Percentiles rank a stretch among this genome's conserved stretches.
These are phyloP conservation scores for Coemansia sp. DNA, from an alignment of 192 early-diverging fungal species.

Conservation along the genomic window DNA sequence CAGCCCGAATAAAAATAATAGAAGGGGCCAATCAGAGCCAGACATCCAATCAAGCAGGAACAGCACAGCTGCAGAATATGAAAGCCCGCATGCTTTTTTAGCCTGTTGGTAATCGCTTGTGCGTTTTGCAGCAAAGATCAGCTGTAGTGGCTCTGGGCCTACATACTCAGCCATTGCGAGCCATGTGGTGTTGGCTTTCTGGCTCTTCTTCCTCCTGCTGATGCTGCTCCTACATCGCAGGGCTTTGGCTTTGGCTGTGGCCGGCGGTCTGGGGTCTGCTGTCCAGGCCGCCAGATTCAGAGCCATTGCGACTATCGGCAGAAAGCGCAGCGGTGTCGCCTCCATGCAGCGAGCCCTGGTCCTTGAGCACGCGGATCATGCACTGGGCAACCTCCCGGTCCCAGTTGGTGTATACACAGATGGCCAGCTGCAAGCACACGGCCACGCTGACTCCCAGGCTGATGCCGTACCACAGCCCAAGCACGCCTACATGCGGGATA, in stretches of 20 bases:
- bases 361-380: constrained; percentile 39
- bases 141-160: no score
- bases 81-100: no score
- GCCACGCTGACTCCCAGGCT: constrained; percentile 35
- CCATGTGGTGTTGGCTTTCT: no score
- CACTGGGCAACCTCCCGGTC: constrained; percentile 37
- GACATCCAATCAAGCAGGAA: no score
- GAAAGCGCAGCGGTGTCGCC: not conserved
- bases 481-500: constrained; percentile 33
- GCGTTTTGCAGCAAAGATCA: no score
- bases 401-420: constrained; percentile 37
- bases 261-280: not conserved
- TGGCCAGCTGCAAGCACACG: constrained; percentile 38
- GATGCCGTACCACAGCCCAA: constrained; percentile 57
- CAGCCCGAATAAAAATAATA: not conserved
- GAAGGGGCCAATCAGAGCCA: no score
- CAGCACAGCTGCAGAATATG: no score
- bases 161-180: no score
- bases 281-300: not conserved
- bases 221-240: no score
- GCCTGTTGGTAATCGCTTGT: no score
- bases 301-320: not conserved
- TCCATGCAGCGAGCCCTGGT: constrained; percentile 17
- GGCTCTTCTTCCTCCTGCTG: no score
- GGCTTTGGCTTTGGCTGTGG: not conserved